A percentile compares a stretch with the other conserved stretches of the same genome.
phyloP scores from a whole-genome alignment of 345 rosid species.

The Salix dunnii region DNA sequence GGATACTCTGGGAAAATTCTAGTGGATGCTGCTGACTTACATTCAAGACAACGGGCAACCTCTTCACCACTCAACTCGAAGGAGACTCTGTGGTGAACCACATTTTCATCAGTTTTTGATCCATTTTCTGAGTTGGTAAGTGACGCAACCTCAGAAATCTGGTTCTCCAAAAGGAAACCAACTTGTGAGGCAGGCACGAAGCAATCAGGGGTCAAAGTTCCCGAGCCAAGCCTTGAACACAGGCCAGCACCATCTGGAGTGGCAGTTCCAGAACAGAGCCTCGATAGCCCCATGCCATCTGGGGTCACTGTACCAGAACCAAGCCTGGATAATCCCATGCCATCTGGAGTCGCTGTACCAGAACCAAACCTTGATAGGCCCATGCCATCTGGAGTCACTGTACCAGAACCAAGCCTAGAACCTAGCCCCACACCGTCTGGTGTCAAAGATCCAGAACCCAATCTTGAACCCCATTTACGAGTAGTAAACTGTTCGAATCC shows the following conservation, averaged over 20 bases:
- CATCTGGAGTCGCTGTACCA: slow-evolving; percentile 74
- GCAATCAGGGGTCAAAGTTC: slow-evolving; percentile 68
- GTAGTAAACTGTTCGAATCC: slow-evolving; percentile 65
- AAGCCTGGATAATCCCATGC: slow-evolving; percentile 51
- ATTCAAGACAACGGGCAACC: slow-evolving; percentile 83
- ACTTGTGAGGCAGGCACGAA: slow-evolving; percentile 42
- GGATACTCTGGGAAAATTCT: slow-evolving; percentile 38
- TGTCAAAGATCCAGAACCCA: slow-evolving; percentile 36
- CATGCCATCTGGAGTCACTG: slow-evolving; percentile 69
- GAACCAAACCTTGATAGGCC: slow-evolving; percentile 76
- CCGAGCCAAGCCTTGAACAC: slow-evolving; percentile 63
- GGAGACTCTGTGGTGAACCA: slow-evolving; percentile 71
- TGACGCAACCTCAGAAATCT: slow-evolving; percentile 47
- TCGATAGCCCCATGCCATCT: slow-evolving; percentile 57
- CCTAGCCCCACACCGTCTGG: slow-evolving; percentile 29
- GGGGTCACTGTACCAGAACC: slow-evolving; percentile 78
- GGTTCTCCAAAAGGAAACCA: slow-evolving; percentile 32
- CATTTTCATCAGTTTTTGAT: slow-evolving; percentile 35
- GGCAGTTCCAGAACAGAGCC: slow-evolving; percentile 65
- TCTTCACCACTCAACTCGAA: slow-evolving; percentile 95
- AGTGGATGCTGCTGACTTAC: slow-evolving; percentile 34
- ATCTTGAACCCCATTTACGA: slow-evolving; percentile 82
- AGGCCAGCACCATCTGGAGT: slow-evolving; percentile 72
- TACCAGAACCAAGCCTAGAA: slow-evolving; percentile 54
- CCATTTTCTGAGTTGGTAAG: slow-evolving; percentile 46